Evolutionary conservation across 1,284 basidiomycete species (phyloP), one percentile per base, ranked within the genome.

Genomic region (Boletus smithii): DNA sequence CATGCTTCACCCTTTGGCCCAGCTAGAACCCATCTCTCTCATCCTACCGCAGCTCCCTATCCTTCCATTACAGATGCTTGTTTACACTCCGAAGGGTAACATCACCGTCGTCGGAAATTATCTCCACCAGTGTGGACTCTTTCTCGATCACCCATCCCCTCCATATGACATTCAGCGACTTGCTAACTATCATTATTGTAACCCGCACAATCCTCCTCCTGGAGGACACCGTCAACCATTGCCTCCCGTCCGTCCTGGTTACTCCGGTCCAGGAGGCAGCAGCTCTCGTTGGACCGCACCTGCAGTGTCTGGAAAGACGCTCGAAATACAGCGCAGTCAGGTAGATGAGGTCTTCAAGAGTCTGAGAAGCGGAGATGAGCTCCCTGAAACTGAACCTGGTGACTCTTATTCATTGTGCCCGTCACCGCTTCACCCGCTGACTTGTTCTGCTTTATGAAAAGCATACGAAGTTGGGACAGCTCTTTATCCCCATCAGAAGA

Each of bases 401-500:
- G 66, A 62, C 80, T 78, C 33, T 37, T 51, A 41, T 53, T 54
- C 50, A 48, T 59, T 46, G 32, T 42, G 42, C 44, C 46, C 50
- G 34, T 44, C 42, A 33, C 42, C 17, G 18, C 42, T 27, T 53
- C 42, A 48, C 43, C 23, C 27, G 40, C 50, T 58, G 44, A 59
- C 49, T 64, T 56, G 37, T 46, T 39, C 46, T 22, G n/a, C 47
- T 49, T 32, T 49, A 49, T 58, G 17, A 54, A 48, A 61, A 93
- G 90, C 76, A 37, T 69, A 79, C n/a, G 83, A 92, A 60, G 83
- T 99, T 52, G 85, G 84, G 29, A 97, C 97, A n/a, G 77, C 71
- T 36, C 75, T 99, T 8, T 98, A 98, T 68, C 90, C 94, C 14
- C 97, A 99, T 73, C 97, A 99, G 72, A 95, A 95, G 72, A 95